phyloP scores from a whole-genome alignment of 2,329 filamentous ascomycete species.

The Onygenales sp. region DNA sequence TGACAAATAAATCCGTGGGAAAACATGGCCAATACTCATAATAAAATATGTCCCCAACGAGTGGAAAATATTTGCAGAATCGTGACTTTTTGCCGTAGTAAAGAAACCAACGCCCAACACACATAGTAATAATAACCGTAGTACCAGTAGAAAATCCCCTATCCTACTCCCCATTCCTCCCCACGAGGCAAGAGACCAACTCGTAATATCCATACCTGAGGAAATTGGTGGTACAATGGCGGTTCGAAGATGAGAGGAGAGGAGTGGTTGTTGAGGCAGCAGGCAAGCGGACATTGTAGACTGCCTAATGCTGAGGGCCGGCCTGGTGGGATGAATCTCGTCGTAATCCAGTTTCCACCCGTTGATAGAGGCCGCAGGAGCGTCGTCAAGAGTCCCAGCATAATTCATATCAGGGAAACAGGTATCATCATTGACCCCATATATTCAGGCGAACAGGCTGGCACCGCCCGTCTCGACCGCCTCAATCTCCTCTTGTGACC shows the following conservation, averaged over 20 bases:
- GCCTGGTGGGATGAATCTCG: constrained; percentile 1
- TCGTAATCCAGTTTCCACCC: neutral
- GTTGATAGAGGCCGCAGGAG: neutral
- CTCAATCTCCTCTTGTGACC: constrained; percentile 80
- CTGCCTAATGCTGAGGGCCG: constrained; percentile 2
- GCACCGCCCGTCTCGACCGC: constrained; percentile 91
- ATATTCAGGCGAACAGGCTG: constrained; percentile 45
- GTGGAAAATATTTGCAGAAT: neutral
- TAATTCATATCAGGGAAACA: neutral
- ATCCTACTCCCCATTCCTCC: neutral
- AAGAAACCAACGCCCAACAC: neutral
- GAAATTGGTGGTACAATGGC: constrained; percentile 1
- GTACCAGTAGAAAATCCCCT: neutral
- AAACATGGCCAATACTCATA: neutral
- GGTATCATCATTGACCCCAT: neutral
- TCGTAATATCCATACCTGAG: neutral
- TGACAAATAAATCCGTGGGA: neutral
- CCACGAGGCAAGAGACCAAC: constrained; percentile 1
- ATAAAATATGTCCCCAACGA: neutral
- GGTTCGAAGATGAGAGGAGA: neutral
- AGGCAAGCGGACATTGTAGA: neutral
- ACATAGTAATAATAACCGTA: neutral
- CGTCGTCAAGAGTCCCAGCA: neutral
- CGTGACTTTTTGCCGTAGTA: neutral
- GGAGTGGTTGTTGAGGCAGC: neutral